Evolutionary conservation across 208 protist species (phyloP), one percentile per base, ranked within the genome.

Genomic region (Strigomonas galati): DNA sequence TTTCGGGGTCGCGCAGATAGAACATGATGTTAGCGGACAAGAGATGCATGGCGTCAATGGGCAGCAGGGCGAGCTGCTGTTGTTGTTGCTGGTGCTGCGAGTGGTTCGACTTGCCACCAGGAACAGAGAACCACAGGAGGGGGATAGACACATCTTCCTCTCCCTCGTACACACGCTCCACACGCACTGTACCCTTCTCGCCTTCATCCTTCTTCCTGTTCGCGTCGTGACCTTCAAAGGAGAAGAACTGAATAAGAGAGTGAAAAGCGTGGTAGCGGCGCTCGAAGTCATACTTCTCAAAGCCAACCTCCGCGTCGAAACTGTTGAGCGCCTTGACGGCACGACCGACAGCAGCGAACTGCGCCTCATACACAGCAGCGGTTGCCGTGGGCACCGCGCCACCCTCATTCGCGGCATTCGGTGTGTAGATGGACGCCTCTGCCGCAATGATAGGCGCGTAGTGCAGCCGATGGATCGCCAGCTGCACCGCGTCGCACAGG

Each of bases 221-320:
- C 14, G 78, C 78, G 51, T 72, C 78, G 65, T 86, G 86, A 46
- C 85, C 81, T 52, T 87, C 80, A 67, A 87, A 79, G n/a, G 52
- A 21, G 67, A 96, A 94, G 76, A 94, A 92, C 49, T 80, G 65
- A 54, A 74, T 64, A 37, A 96, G 76, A 5, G 87, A 81, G 65
- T 86, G 79, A 37, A 93, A 83, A 15, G 86, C 90, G 69, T 96
- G 87, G 67, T 85, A 96, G 62, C 91, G 85, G 23, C 89, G 75
- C 31, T 94, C 91, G 68, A 89, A 96, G 66, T 96, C 87, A 78
- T 96, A 96, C 31, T 71, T 76, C 37, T 86, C 79, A 17, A 89
- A 69, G 3, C 67, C 58, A 15, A 62, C 73, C 64, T 82, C 78
- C 51, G 80, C 78, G 12, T 69, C 72, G 65, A 93, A 95, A 65